phyloP scores from a whole-genome alignment of 306 rosid species.

The Quercus mongolica region DNA sequence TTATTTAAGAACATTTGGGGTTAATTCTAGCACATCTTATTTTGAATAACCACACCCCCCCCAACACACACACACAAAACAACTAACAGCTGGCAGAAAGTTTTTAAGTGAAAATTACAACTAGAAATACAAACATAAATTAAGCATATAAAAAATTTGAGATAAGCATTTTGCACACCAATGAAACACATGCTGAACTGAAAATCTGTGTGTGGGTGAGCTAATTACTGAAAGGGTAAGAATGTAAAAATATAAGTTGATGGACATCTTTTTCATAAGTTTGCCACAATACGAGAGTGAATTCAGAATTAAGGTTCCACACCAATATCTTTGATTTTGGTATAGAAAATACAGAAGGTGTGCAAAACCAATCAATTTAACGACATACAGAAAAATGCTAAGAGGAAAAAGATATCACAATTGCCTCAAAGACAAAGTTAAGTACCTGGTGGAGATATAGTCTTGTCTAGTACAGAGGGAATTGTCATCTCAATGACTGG shows the following conservation, averaged over 20 bases:
- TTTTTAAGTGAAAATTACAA: neutral
- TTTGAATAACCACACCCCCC: neutral
- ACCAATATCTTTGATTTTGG: neutral
- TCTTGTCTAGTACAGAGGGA: conserved; percentile 80
- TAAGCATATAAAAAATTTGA: neutral
- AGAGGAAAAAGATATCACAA: conserved; percentile 12
- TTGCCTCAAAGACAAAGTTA: conserved; percentile 6
- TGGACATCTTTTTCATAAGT: neutral
- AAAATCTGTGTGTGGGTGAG: neutral
- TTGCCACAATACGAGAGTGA: neutral
- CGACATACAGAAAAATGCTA: neutral
- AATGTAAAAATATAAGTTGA: neutral
- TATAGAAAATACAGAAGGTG: neutral
- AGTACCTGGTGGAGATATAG: conserved; percentile 90
- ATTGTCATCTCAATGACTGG: conserved; percentile 93
- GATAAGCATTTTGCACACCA: neutral
- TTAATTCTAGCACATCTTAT: neutral
- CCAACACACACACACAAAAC: too few relatives aligned
- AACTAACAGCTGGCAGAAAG: neutral
- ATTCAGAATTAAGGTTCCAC: neutral
- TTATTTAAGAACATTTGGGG: neutral
- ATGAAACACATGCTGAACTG: neutral
- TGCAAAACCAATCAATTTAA: neutral
- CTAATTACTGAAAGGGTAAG: neutral
- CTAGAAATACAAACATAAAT: neutral